phyloP scores from a whole-genome alignment of 257 asterid genomes.

The Jasminum sambac region DNA sequence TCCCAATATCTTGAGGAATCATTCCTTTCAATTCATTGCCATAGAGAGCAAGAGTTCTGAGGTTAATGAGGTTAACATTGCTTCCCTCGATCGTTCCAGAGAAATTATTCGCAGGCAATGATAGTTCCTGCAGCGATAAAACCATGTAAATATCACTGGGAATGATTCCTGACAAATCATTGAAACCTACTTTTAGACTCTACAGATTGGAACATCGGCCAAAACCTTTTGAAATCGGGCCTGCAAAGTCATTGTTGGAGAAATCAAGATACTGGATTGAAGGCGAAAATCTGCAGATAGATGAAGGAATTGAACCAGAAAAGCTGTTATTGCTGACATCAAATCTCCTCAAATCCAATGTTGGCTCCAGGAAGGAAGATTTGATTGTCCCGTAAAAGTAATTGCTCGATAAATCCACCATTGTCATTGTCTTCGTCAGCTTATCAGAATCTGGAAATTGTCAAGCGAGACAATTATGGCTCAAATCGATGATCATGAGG shows the following conservation, averaged over 20 bases:
- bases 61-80: slow-evolving; percentile 51
- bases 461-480: slow-evolving; percentile 24
- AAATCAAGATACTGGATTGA: slow-evolving; percentile 54
- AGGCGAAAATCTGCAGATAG: slow-evolving; percentile 48
- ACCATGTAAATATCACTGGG: slow-evolving; percentile 59
- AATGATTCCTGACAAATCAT: slow-evolving; percentile 51
- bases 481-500: slow-evolving; percentile 25
- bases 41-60: slow-evolving; percentile 55
- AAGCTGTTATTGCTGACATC: slow-evolving; percentile 81
- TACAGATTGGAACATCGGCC: slow-evolving; percentile 51
- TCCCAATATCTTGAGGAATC: slow-evolving; percentile 74
- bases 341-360: slow-evolving; percentile 44
- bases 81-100: slow-evolving; percentile 51
- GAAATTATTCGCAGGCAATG: slow-evolving; percentile 63
- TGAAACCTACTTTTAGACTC: slow-evolving; percentile 68
- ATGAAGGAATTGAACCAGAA: slow-evolving; percentile 54
- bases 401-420: slow-evolving; percentile 69
- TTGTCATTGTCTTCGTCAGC: slow-evolving; percentile 28
- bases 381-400: slow-evolving; percentile 55
- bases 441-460: background rate
- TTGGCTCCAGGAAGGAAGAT: slow-evolving; percentile 44
- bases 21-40: slow-evolving; percentile 60
- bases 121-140: slow-evolving; percentile 53
- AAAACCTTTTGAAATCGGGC: slow-evolving; percentile 51
- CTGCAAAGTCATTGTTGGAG: slow-evolving; percentile 66